phyloP scores from a whole-genome alignment of 2,329 filamentous ascomycete species.

The Fusarium chlamydosporum region DNA sequence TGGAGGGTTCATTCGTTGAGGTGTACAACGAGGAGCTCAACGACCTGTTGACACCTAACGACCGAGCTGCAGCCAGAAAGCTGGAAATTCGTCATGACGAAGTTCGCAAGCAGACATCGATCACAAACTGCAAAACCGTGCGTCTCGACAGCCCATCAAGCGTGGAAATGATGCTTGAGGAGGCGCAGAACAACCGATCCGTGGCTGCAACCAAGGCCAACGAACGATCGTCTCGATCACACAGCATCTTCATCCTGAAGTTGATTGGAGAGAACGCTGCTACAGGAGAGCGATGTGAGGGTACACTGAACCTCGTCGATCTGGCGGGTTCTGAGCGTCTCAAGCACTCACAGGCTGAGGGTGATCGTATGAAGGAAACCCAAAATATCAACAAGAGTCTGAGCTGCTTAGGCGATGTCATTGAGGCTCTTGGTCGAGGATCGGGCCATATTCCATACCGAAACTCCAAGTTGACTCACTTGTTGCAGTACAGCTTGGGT shows the following conservation, averaged over 20 bases:
- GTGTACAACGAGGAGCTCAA: constrained; percentile 99
- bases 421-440: constrained; percentile 89
- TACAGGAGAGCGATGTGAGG: constrained; percentile 88
- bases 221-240: constrained; percentile 91
- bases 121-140: constrained; percentile 84
- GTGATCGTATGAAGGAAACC: constrained; percentile 90
- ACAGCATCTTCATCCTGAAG: constrained; percentile 96
- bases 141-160: constrained; percentile 82
- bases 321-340: constrained; percentile 92
- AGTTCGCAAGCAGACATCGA: constrained; percentile 81
- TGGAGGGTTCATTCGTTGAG: constrained; percentile 96
- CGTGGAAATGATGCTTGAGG: constrained; percentile 83
- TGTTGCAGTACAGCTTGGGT: constrained; percentile 93
- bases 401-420: constrained; percentile 93
- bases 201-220: constrained; percentile 98
- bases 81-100: constrained; percentile 92
- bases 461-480: constrained; percentile 96
- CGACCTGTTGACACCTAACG: constrained; percentile 76
- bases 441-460: constrained; percentile 91
- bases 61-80: constrained; percentile 78
- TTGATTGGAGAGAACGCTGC: constrained; percentile 76
- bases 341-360: constrained; percentile 87
- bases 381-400: constrained; percentile 98
- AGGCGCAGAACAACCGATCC: constrained; percentile 87
- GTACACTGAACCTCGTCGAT: constrained; percentile 95